Base-by-base conservation (phyloP, 2,329 filamentous ascomycete species). In the Fusarium sp. region DNA sequence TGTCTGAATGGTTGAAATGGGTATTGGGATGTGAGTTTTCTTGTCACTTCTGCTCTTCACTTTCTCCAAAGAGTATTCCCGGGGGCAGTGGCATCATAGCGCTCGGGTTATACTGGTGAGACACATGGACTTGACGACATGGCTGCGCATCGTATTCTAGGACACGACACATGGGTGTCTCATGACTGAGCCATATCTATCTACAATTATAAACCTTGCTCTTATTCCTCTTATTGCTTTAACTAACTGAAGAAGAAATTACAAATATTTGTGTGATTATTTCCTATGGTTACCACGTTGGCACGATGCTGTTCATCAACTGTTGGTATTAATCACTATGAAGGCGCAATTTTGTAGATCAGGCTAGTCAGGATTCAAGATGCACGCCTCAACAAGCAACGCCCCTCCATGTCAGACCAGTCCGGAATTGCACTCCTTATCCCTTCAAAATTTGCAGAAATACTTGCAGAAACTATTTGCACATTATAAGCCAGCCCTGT, bases 381-480 rank as follows among this genome's bases (percentile, higher is more conserved):
- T 29, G 2, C 27, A 29, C 27, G 27, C 7, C 27, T 29, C 27
- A 29, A 9, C 27, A 22, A 42, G 7, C 10, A 16, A 22, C 14
- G 20, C 40, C 11, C 3, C 9, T 4, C 20, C 40, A 6, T 22
- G 3, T 45, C 14, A 7, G 11, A 45, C 8, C 20, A 1, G 6
- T 3, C 8, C 20, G 6, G 6, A 4, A 13, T 14, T 13, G 1
- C 40, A 3, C 3, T 22, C 3, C 4, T 2, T 14, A 22, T 22
- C 11, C 1, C 13, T 14, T 1, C 20, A 22, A 2, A 5, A 14
- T 16, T 9, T 1, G 2, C 2, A 4, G 13, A 45, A 22, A 45
- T 9, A 8, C 24, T 14, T 4, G 2, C 6, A 22, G 13, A 20
- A 14, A 24, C 5, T 16, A 45, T 45, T 45, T 5, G 1, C 11